A percentile compares a stretch with the other conserved stretches of the same genome.
These are phyloP conservation scores for Westerdykella ornata DNA, from an alignment of 2,329 filamentous ascomycete genomes.

Conservation along the genomic window DNA sequence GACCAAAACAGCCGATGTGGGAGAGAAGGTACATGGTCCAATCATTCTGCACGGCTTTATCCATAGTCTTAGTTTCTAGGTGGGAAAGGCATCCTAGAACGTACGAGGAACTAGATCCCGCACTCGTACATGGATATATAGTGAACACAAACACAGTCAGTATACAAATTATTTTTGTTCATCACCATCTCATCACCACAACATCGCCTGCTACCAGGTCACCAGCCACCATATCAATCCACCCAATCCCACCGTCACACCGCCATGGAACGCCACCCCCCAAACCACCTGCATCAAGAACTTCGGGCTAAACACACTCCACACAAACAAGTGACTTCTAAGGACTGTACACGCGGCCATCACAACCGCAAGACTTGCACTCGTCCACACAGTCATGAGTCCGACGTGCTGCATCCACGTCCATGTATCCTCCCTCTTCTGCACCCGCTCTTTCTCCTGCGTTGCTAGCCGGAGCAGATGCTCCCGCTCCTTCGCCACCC, in stretches of 20 bases:
- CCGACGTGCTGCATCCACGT: conserved; percentile 47
- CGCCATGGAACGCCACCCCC: conserved; percentile 73
- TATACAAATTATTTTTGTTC: not conserved
- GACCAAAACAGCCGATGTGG: too few relatives aligned
- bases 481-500: conserved; percentile 26
- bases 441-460: conserved; percentile 11
- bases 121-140: too few relatives aligned
- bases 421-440: conserved; percentile 4
- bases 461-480: conserved; percentile 17
- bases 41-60: too few relatives aligned
- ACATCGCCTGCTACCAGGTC: conserved; percentile 15
- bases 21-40: too few relatives aligned
- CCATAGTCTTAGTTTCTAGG: too few relatives aligned
- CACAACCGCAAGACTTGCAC: conserved; percentile 60
- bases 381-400: conserved; percentile 63
- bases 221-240: conserved; percentile 30
- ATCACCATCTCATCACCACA: not conserved
- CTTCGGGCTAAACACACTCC: conserved; percentile 98
- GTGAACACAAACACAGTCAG: not conserved
- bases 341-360: conserved; percentile 84
- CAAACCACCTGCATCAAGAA: conserved; percentile 89
- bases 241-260: conserved; percentile 34
- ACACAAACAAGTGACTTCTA: conserved; percentile 89
- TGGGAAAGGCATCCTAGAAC: too few relatives aligned
- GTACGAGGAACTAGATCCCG: too few relatives aligned